phyloP scores from a whole-genome alignment of 2,329 filamentous ascomycete genomes.

The Tolypocladium endophyticum region DNA sequence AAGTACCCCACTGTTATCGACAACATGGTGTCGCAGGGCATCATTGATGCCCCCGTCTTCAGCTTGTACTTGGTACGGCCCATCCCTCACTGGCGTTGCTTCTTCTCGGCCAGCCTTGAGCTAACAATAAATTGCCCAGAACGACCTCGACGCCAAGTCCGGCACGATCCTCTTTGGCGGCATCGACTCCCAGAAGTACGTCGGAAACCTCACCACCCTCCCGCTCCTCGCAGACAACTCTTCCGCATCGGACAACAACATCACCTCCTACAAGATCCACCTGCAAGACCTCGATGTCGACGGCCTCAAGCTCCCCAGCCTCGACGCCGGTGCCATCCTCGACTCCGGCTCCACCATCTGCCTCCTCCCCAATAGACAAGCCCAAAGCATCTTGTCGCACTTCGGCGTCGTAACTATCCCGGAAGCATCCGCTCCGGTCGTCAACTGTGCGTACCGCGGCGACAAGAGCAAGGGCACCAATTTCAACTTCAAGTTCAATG shows the following conservation, averaged over 20 bases:
- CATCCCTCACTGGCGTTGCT: background rate
- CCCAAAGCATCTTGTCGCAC: constrained; percentile 36
- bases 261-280: constrained; percentile 26
- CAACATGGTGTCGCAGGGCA: constrained; percentile 49
- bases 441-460: constrained; percentile 40
- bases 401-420: constrained; percentile 37
- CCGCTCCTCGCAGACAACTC: constrained; percentile 36
- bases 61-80: constrained; percentile 49
- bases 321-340: constrained; percentile 49
- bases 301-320: constrained; percentile 20
- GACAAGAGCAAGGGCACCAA: constrained; percentile 30
- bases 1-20: constrained; percentile 51
- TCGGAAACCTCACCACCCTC: constrained; percentile 34
- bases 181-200: constrained; percentile 64
- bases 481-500: constrained; percentile 43
- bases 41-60: constrained; percentile 55
- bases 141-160: constrained; percentile 53
- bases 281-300: constrained; percentile 27
- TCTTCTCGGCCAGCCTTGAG: background rate
- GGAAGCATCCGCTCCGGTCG: constrained; percentile 32
- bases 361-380: constrained; percentile 54
- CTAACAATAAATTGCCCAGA: constrained; percentile 9
- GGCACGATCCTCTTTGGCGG: constrained; percentile 72
- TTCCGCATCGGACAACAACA: constrained; percentile 20
- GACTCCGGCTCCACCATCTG: constrained; percentile 65